Evolutionary conservation across 176 grass and related monocot genomes (phyloP).

Genomic region (Lolium perenne): DNA sequence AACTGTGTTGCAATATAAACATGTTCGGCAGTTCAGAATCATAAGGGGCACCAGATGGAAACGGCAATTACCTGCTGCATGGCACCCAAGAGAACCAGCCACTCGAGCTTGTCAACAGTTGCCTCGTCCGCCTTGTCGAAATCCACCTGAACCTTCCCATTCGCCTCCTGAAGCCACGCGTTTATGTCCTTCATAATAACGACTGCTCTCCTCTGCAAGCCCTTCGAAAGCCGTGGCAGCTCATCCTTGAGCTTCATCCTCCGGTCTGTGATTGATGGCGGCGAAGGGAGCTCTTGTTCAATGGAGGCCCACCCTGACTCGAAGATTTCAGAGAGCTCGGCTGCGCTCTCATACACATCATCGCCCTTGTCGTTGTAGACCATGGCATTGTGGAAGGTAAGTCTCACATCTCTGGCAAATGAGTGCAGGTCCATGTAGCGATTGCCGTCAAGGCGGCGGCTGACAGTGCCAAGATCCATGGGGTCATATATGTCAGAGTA

Average conservation of each 20-base stretch:
- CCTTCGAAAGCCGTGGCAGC: slow-evolving; percentile 31
- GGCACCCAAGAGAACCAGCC: neutral
- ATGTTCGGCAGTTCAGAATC: neutral
- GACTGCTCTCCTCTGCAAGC: slow-evolving; percentile 41
- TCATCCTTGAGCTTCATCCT: slow-evolving; percentile 1
- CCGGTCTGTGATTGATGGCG: slow-evolving; percentile 15
- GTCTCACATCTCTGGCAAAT: slow-evolving; percentile 68
- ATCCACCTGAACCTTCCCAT: slow-evolving; percentile 51
- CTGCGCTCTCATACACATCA: slow-evolving; percentile 53
- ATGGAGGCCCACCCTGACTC: slow-evolving; percentile 46
- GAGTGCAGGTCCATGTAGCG: slow-evolving; percentile 51
- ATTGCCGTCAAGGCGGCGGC: slow-evolving; percentile 56
- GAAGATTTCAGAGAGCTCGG: slow-evolving; percentile 47
- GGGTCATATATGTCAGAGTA: slow-evolving; percentile 58
- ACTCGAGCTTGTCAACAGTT: slow-evolving; percentile 55
- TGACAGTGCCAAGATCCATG: slow-evolving; percentile 82
- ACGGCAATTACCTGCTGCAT: slow-evolving; percentile 34
- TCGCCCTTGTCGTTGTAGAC: slow-evolving; percentile 58
- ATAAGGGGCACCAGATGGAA: neutral
- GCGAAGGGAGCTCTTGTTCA: slow-evolving; percentile 4
- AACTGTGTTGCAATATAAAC: slow-evolving; percentile 5
- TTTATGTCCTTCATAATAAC: slow-evolving; percentile 42
- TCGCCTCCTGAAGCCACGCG: slow-evolving; percentile 38
- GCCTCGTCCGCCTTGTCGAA: slow-evolving; percentile 52
- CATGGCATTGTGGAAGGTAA: slow-evolving; percentile 78